Conservation (phyloP, 176 grass and related monocot species). For the Saccharum spontaneum region DNA sequence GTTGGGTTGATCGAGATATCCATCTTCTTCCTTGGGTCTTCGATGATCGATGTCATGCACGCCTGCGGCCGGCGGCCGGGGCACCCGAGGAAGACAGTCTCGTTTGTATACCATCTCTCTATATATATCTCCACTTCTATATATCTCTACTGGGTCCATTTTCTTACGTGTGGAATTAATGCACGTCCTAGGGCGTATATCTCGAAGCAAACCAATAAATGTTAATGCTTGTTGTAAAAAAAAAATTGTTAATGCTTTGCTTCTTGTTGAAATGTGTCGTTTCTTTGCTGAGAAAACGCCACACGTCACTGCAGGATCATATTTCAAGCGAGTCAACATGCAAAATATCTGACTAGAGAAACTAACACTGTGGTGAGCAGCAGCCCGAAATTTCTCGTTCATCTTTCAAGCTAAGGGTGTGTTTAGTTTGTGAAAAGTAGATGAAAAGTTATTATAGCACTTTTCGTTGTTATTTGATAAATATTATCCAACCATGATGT, state of each 20-base stretch:
- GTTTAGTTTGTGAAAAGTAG: too few species aligned
- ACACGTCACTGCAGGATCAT: background rate
- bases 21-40: conserved; percentile 17
- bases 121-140: background rate
- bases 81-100: conserved; percentile 16
- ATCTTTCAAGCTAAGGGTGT: background rate
- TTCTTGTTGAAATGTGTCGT: background rate
- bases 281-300: background rate
- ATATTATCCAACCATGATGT: too few species aligned
- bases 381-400: background rate
- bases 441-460: too few species aligned
- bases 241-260: background rate
- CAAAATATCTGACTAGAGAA: background rate
- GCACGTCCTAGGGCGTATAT: background rate
- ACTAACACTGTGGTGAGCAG: background rate
- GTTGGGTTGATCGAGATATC: background rate
- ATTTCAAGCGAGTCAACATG: background rate
- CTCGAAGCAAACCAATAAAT: background rate
- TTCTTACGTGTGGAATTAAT: background rate
- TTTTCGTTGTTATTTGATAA: too few species aligned
- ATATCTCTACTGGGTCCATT: background rate
- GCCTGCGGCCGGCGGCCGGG: background rate
- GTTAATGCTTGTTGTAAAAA: too few species aligned
- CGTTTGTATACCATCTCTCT: background rate
- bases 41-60: conserved; percentile 1